Conservation (phyloP, 2,329 filamentous ascomycete species). For the Phialophora macrospora region DNA sequence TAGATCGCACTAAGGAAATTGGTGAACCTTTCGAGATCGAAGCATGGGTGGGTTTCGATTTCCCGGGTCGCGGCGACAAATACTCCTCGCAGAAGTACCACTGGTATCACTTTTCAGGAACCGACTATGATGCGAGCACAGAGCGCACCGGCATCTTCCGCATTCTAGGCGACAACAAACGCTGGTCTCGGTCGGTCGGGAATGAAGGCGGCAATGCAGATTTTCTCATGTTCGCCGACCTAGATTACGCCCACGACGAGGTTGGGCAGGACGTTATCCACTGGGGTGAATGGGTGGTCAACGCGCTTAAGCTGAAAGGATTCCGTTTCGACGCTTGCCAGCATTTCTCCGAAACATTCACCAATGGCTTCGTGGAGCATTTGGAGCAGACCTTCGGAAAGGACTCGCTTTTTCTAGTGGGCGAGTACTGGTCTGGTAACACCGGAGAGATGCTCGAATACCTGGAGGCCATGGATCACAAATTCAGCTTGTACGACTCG, state of each 20-base stretch:
- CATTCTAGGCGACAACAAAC: conserved; percentile 64
- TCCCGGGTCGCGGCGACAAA: conserved; percentile 62
- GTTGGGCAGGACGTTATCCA: conserved; percentile 67
- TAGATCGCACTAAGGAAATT: conserved; percentile 60
- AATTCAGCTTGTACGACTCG: conserved; percentile 68
- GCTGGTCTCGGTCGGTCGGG: conserved; percentile 68
- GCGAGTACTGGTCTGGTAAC: conserved; percentile 71
- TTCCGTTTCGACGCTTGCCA: conserved; percentile 75
- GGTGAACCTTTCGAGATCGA: conserved; percentile 66
- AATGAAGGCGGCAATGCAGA: conserved; percentile 69
- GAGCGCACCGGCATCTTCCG: conserved; percentile 66
- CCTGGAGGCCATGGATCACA: conserved; percentile 62
- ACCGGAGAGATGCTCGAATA: conserved; percentile 55
- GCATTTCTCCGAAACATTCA: conserved; percentile 72
- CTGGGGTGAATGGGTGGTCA: conserved; percentile 71
- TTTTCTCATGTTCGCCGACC: conserved; percentile 68
- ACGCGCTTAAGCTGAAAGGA: conserved; percentile 65
- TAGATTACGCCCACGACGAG: conserved; percentile 69
- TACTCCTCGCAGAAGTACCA: conserved; percentile 69
- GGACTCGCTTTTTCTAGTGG: conserved; percentile 66
- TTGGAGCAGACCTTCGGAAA: conserved; percentile 57
- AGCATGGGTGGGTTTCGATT: conserved; percentile 71
- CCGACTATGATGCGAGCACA: conserved; percentile 66
- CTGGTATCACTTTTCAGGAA: conserved; percentile 70
- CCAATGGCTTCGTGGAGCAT: conserved; percentile 65